A percentile compares a stretch with the other conserved stretches of the same genome.
These are phyloP conservation scores for Calycina marina DNA, from an alignment of 2,329 filamentous ascomycete genomes.

Conservation along the genomic window DNA sequence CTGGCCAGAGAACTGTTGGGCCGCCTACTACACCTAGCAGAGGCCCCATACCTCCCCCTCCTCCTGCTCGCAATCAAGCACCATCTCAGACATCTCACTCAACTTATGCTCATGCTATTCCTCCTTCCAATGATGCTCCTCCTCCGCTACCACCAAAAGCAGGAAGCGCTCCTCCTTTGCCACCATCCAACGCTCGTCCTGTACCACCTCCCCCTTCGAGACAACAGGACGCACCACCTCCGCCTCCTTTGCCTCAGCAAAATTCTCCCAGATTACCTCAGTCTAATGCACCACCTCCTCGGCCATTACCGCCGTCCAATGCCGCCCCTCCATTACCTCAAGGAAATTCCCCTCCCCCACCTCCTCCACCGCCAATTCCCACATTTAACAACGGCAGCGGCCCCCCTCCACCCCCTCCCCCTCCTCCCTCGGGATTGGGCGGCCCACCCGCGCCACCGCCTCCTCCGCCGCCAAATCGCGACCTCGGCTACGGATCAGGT, in stretches of 20 bases:
- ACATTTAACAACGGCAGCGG: slow-evolving; percentile 16
- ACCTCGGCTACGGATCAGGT: slow-evolving; percentile 41
- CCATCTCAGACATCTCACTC: slow-evolving; percentile 35
- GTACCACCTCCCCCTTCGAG: slow-evolving; percentile 36
- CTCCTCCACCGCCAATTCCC: slow-evolving; percentile 25
- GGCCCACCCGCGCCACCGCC: slow-evolving; percentile 35
- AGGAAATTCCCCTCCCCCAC: not conserved
- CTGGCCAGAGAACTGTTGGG: slow-evolving; percentile 46
- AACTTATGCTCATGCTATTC: slow-evolving; percentile 26
- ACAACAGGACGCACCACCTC: slow-evolving; percentile 16
- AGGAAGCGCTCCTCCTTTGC: slow-evolving; percentile 31
- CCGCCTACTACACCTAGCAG: slow-evolving; percentile 66
- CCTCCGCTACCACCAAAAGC: slow-evolving; percentile 31
- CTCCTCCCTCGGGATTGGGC: slow-evolving; percentile 28
- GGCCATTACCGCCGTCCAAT: slow-evolving; percentile 22
- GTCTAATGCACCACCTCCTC: slow-evolving; percentile 28
- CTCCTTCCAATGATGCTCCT: slow-evolving; percentile 21
- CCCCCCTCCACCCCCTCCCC: slow-evolving; percentile 33
- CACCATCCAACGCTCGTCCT: slow-evolving; percentile 36
- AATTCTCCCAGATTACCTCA: slow-evolving; percentile 25
- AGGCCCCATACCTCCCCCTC: slow-evolving; percentile 57
- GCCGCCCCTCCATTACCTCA: slow-evolving; percentile 3
- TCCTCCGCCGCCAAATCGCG: slow-evolving; percentile 38
- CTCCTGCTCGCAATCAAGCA: slow-evolving; percentile 31
- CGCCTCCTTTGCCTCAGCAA: slow-evolving; percentile 24